phyloP scores from a whole-genome alignment of 495 filamentous ascomycete species.

The Hypoxylon lienhwacheense region DNA sequence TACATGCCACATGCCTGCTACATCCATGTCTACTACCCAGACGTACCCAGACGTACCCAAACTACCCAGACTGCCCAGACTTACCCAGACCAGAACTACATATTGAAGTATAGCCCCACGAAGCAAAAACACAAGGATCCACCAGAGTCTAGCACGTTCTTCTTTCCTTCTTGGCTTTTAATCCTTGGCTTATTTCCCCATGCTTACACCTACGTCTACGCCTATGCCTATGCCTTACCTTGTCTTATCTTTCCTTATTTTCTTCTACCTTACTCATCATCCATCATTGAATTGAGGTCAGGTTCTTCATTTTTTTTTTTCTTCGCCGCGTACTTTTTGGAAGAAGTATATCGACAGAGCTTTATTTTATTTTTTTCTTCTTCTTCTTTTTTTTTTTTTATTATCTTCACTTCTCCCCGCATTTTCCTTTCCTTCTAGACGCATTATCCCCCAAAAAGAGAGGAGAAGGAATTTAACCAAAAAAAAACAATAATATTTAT shows the following conservation, averaged over 20 bases:
- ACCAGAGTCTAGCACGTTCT: constrained; percentile 37
- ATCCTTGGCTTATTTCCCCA: constrained; percentile 19
- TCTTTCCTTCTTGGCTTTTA: constrained; percentile 25
- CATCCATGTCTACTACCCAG: neutral
- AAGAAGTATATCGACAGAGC: constrained; percentile 28
- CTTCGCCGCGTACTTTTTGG: constrained; percentile 28
- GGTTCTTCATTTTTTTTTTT: too few species aligned
- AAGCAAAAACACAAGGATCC: constrained; percentile 20
- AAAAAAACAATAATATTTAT: too few species aligned
- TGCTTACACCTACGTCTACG: too few species aligned
- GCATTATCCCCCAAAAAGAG: constrained; percentile 29
- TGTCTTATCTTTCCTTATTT: constrained; percentile 16
- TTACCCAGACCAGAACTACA: too few species aligned
- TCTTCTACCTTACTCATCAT: constrained; percentile 31
- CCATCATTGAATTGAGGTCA: too few species aligned
- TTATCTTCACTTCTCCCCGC: constrained; percentile 42
- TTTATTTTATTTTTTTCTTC: constrained; percentile 34
- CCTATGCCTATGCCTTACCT: constrained; percentile 12
- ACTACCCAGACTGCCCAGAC: constrained; percentile 6
- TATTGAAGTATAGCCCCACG: too few species aligned
- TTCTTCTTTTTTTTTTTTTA: too few species aligned
- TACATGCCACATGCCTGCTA: neutral
- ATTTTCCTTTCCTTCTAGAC: constrained; percentile 21
- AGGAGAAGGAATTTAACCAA: constrained; percentile 17
- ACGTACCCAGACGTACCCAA: neutral